Evolutionary conservation across 257 asterid genomes (phyloP), one percentile per base, ranked within the genome.

Genomic region (Forsythia suspensa): DNA sequence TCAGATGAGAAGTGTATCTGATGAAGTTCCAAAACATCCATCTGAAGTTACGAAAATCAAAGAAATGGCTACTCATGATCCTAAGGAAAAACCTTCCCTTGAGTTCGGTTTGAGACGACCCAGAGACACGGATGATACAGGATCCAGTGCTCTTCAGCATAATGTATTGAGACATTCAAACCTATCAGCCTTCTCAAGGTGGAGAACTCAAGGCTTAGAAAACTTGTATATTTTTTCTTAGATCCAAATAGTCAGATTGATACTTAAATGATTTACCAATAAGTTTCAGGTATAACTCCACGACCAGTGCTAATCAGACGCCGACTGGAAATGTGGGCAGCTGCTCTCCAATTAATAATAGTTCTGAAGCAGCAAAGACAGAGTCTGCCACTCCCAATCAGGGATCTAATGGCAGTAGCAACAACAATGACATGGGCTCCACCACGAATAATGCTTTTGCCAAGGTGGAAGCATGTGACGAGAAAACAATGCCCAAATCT

Each of bases 131-230:
- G 77, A 82, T 71, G 82, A 80, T 61, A 72, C 77, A 43, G 89
- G 86, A 41, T 39, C 72, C 74, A 82, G 82, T 63, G 77, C 85
- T 57, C 88, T 72, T 75, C 89, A 83, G 80, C 86, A 80, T 36
- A 85, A 85, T 52, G 37, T 83, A 76, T 81, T 88, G 78, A 84
- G 85, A 75, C 91, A 80, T 72, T 88, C 91, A 8, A 88, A 79
- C 59, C 86, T 79, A 44, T 88, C 91, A 13, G 91, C 91, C 12
- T 88, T 88, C 76, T 85, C 89, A 78, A 88, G 91, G 91, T 83
- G 75, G 1, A 75, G 2, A 70, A 48, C 44, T 44, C 37, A 24
- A 46, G 29, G 21, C 61, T 70, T 21, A 75, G 72, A 70, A 65
- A 51, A 69, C 59, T 61, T 34, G 4, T 65, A 57, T 41, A 48